Percentiles rank a stretch among this genome's conserved stretches.
phyloP scores from a whole-genome alignment of 306 rosid genomes.

The Acacia melanoxylon region DNA sequence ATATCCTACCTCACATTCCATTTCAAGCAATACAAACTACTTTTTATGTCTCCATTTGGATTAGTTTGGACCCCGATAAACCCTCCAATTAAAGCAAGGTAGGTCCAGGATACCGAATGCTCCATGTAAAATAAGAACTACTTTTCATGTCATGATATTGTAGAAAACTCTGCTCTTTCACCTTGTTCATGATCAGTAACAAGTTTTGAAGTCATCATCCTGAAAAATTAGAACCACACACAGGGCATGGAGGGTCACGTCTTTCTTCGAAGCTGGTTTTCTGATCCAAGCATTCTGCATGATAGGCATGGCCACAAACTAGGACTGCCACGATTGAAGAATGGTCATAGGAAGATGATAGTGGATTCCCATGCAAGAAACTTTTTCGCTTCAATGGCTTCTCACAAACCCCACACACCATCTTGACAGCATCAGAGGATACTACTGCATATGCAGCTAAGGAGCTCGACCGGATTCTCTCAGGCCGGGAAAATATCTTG shows the following conservation, averaged over 20 bases:
- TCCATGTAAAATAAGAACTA: not conserved
- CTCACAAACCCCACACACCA: conserved; percentile 69
- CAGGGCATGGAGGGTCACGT: conserved; percentile 74
- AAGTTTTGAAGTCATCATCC: conserved; percentile 33
- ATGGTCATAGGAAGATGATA: conserved; percentile 57
- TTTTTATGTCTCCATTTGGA: not conserved
- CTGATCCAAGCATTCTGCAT: conserved; percentile 86
- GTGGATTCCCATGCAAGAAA: conserved; percentile 45
- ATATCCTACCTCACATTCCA: conserved; percentile 27
- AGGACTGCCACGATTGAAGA: conserved; percentile 77
- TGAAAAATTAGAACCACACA: conserved; percentile 38
- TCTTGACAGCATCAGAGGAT: conserved; percentile 49
- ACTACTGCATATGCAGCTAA: conserved; percentile 39
- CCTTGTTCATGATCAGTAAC: conserved; percentile 28
- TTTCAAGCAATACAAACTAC: conserved; percentile 2
- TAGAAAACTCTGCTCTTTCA: conserved; percentile 9
- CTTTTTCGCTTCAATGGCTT: conserved; percentile 63
- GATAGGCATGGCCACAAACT: conserved; percentile 87
- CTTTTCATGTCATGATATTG: conserved; percentile 1
- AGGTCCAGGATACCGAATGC: not conserved
- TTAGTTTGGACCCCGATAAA: not conserved
- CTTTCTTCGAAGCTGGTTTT: conserved; percentile 54
- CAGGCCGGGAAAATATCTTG: conserved; percentile 56
- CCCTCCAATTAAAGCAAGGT: not conserved
- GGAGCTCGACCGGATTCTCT: conserved; percentile 67